Evolutionary conservation across 768 basidiomycete species (phyloP).

Genomic region (Mycena kentingensis): DNA sequence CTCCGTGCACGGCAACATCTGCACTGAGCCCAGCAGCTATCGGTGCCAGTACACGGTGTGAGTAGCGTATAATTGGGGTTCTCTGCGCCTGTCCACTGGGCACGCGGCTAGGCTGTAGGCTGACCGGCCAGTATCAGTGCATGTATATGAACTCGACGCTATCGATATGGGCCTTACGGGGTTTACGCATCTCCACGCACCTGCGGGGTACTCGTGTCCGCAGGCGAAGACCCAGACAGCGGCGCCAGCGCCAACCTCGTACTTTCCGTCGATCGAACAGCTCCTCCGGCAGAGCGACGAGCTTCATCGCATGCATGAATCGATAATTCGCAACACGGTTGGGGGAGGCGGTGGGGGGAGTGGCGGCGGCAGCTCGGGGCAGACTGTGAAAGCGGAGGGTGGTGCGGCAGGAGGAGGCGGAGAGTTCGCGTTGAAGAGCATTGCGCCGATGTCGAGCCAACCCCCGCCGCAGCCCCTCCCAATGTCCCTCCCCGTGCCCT

Average conservation of each 20-base stretch:
- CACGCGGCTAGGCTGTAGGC: not conserved
- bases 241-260: too few species aligned
- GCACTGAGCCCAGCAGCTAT: not conserved
- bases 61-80: not conserved
- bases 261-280: not conserved
- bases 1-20: not conserved
- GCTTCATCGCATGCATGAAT: not conserved
- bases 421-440: not conserved
- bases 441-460: not conserved
- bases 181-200: not conserved
- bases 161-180: not conserved
- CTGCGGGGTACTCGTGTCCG: not conserved
- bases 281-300: not conserved
- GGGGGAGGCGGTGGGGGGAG: too few species aligned
- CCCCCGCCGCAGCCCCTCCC: not conserved
- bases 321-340: not conserved
- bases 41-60: not conserved
- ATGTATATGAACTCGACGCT: not conserved
- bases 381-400: too few species aligned
- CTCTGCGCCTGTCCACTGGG: not conserved
- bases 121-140: not conserved
- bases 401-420: not conserved
- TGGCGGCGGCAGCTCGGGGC: not conserved
- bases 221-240: too few species aligned
- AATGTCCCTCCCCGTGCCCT: too few species aligned